Evolutionary conservation across 129 eudicot genomes (phyloP), one percentile per base, ranked within the genome.

Genomic region (Dittrichia graveolens): DNA sequence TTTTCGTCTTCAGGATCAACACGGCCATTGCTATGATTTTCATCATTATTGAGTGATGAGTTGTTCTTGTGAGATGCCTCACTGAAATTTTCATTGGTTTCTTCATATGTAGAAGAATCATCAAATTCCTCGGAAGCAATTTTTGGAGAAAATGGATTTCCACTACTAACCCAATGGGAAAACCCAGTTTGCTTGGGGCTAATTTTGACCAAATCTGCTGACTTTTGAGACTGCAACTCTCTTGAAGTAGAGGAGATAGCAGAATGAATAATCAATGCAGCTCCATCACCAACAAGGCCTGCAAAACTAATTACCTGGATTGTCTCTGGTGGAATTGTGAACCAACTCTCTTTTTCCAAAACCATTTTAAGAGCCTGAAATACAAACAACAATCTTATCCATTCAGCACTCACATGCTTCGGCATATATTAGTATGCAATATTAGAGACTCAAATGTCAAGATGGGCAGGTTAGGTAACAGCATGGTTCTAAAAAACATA

Each of bases 261-360:
- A 16, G 97, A 76, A 43, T 82, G 80, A 66, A 71, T 82, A 58
- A 86, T 71, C 52, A 85, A 67, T 48, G 91, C 93, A 69, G 91
- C 96, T 69, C 96, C 94, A 75, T 92, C 97, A 75, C 97, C 97
- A 64, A 89, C 82, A 80, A 92, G 89, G n/a, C 97, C 97, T 5
- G 96, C 80, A 73, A 92, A 92, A 78, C 94, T 92, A 44, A 86
- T 85, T 35, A 72, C 90, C 56, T 92, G 91, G 43, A 87, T 81
- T 61, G 88, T 84, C 67, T 92, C 97, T 12, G 84, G 84, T 24
- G 97, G 96, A 76, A 89, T 47, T 13, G 65, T 74, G 73, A 84
- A 63, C 97, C 94, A 92, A 79, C 55, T 86, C 78, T 92, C 97
- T 83, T 80, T 86, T 83, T 92, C 97, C 89, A 86, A 73, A 34